A percentile compares a stretch with the other conserved stretches of the same genome.
phyloP scores from a whole-genome alignment of 805 yeast species.

The Pichia heedii region DNA sequence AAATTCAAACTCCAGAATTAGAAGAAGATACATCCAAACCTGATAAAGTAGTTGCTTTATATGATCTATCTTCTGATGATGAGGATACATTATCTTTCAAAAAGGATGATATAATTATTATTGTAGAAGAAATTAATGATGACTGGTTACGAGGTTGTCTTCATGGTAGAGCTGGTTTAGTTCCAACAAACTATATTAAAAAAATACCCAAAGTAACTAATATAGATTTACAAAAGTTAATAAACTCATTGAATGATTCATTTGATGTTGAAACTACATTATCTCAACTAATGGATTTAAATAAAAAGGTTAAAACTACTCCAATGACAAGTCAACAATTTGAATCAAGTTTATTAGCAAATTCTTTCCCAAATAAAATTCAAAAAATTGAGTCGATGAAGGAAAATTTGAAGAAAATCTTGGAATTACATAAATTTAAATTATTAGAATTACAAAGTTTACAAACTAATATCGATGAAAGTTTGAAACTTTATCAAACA shows the following conservation, averaged over 20 bases:
- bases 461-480: slow-evolving; percentile 60
- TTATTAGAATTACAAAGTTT: slow-evolving; percentile 69
- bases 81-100: slow-evolving; percentile 82
- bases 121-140: slow-evolving; percentile 76
- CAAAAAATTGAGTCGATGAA: slow-evolving; percentile 65
- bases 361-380: slow-evolving; percentile 61
- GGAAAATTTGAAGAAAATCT: slow-evolving; percentile 60
- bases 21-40: slow-evolving; percentile 14
- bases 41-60: slow-evolving; percentile 64
- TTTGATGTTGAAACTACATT: slow-evolving; percentile 66
- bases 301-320: slow-evolving; percentile 27
- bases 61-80: slow-evolving; percentile 69
- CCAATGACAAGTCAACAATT: slow-evolving; percentile 28
- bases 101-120: slow-evolving; percentile 81
- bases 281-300: slow-evolving; percentile 37
- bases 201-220: slow-evolving; percentile 61
- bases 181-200: slow-evolving; percentile 86
- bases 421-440: slow-evolving; percentile 70
- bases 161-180: slow-evolving; percentile 73
- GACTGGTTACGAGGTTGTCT: slow-evolving; percentile 96
- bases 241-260: slow-evolving; percentile 37
- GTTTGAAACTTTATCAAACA: slow-evolving; percentile 61
- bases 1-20: neutral
- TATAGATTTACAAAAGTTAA: slow-evolving; percentile 46
- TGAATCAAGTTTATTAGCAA: slow-evolving; percentile 37